Percentiles rank a stretch among this genome's conserved stretches.
phyloP scores from a whole-genome alignment of 148 eudicot species.

The Vaccinium vitisidaea region DNA sequence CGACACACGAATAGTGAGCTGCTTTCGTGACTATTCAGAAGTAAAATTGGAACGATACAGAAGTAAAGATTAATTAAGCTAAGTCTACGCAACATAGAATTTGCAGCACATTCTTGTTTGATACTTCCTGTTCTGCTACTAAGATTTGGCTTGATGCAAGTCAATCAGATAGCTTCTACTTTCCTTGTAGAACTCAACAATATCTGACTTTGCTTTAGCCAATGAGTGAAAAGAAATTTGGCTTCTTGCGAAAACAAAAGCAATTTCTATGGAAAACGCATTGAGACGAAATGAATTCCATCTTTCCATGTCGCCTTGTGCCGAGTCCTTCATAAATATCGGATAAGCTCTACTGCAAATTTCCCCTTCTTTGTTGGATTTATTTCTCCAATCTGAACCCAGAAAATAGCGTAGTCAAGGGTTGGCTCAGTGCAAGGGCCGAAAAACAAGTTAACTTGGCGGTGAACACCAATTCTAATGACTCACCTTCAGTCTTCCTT shows the following conservation, averaged over 20 bases:
- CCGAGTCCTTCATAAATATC: constrained; percentile 34
- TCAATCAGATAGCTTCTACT: neutral
- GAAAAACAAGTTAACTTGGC: neutral
- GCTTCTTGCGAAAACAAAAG: neutral
- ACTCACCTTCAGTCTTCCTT: constrained; percentile 83
- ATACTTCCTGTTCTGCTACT: neutral
- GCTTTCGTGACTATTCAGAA: too few relatives aligned
- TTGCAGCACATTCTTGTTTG: neutral
- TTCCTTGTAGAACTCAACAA: constrained; percentile 4
- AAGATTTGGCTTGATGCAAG: neutral
- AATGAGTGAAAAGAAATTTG: neutral
- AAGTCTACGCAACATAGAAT: neutral
- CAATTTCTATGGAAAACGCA: neutral
- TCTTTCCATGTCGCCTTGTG: neutral
- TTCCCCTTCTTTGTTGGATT: constrained; percentile 77
- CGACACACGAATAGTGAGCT: too few relatives aligned
- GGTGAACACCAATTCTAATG: neutral
- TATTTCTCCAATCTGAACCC: constrained; percentile 80
- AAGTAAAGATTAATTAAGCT: too few relatives aligned
- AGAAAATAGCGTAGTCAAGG: neutral
- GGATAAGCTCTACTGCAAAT: constrained; percentile 76
- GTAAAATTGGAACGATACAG: too few relatives aligned
- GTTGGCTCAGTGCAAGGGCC: neutral
- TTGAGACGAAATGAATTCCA: neutral
- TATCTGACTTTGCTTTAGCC: neutral